Conservation (phyloP, 768 basidiomycete genomes). For the Hydnum rufescens region DNA sequence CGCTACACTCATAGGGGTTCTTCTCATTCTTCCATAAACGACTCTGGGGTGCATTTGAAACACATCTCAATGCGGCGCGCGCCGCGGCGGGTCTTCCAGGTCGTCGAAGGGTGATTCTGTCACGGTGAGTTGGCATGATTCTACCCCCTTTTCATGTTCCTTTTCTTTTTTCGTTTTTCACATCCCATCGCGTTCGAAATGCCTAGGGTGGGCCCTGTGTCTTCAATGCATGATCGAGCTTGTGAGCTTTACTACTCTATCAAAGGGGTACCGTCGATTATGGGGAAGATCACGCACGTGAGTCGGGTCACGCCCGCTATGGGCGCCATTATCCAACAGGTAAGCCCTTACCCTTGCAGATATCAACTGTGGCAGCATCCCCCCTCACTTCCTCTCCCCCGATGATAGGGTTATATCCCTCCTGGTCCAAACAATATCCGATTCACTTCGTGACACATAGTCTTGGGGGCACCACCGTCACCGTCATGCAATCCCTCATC, state of each 20-base stretch:
- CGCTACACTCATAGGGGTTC: neutral
- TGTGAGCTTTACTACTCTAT: slow-evolving; percentile 31
- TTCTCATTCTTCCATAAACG: neutral
- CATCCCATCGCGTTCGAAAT: neutral
- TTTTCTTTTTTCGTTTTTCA: neutral
- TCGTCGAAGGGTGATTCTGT: slow-evolving; percentile 16
- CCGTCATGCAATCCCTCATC: neutral
- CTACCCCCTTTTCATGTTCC: slow-evolving; percentile 12
- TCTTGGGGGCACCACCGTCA: neutral
- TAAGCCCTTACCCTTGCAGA: no score
- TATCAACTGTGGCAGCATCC: no score
- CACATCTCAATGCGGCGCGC: slow-evolving; percentile 17
- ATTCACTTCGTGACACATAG: neutral
- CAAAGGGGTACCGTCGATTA: slow-evolving; percentile 32
- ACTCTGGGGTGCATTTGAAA: slow-evolving; percentile 25
- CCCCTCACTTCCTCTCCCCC: no score
- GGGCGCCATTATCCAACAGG: neutral
- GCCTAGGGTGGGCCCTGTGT: slow-evolving; percentile 29
- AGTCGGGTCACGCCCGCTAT: slow-evolving; percentile 17
- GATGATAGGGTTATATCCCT: neutral
- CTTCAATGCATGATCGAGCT: slow-evolving; percentile 33
- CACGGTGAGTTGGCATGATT: slow-evolving; percentile 14
- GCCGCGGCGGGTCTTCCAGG: slow-evolving; percentile 6
- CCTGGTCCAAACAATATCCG: neutral
- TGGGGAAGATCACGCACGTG: slow-evolving; percentile 24